Base-by-base conservation (phyloP, 345 rosid genomes). In the Ailanthus altissimus region DNA sequence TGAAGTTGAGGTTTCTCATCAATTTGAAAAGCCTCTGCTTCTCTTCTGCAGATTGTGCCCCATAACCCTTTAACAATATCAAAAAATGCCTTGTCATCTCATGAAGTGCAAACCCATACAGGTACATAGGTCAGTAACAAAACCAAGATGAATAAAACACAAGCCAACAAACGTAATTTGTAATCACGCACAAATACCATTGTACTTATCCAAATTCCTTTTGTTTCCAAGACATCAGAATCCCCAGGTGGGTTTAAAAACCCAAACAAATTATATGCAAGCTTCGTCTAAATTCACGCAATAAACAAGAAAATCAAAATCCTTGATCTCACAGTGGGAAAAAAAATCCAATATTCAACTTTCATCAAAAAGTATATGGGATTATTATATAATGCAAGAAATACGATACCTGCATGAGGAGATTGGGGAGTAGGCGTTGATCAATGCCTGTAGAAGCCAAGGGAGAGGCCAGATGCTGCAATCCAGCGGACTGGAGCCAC, bases 391-490 rank as follows among this genome's bases (percentile, higher is more conserved):
- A 25, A 40, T 63, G 38, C 21, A 47, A 28, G 28, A 42, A 56
- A 61, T 14, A 50, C 5, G 11, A 49, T 82, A 96, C 98, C 97
- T 97, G 98, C 97, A 92, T 88, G 70, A 92, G 84, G 65, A 94
- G 85, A 87, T 91, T 96, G 16, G 98, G 99, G 56, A 91, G 97
- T 79, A 85, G 88, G 65, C 94, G 97, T 53, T 96, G 93, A 82
- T 94, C 99, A 62, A 84, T 68, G 66, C 92, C 89, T 0, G 94
- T 82, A 32, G 97, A 88, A 77, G 97, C 90, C 88, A 91, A 70
- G 20, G 99, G 99, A 69, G 99, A 94, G 76, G 97, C 99, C 87
- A 96, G 93, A 90, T 96, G 99, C 94, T 96, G 99, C 90, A 96
- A 81, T 71, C 99, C 99, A 61, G 97, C 97, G 16, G 98, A 96